A percentile compares a stretch with the other conserved stretches of the same genome.
phyloP scores from a whole-genome alignment of 139 green algal genomes.

The Tetraselmis chui region DNA sequence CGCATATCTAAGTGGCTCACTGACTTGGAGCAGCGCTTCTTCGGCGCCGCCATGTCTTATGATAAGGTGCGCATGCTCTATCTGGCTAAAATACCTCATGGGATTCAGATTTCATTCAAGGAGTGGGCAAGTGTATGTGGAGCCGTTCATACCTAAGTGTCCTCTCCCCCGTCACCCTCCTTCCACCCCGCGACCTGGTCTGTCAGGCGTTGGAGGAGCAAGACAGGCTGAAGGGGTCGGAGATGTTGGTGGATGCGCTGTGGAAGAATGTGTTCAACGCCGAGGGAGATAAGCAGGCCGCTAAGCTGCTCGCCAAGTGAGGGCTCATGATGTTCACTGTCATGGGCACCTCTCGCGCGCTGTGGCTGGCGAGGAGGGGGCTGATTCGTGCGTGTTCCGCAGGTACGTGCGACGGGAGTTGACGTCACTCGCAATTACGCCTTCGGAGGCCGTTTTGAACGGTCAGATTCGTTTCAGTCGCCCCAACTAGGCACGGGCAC shows the following conservation, averaged over 20 bases:
- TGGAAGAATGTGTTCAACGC: slow-evolving; percentile 4
- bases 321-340: no score
- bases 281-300: slow-evolving; percentile 1
- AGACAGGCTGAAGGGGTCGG: not conserved
- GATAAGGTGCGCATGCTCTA: slow-evolving; percentile 33
- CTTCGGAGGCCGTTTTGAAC: slow-evolving; percentile 22
- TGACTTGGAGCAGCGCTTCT: slow-evolving; percentile 57
- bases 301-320: not conserved
- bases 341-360: no score
- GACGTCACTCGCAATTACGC: slow-evolving; percentile 37
- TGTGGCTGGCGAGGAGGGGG: no score
- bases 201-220: not conserved
- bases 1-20: slow-evolving; percentile 41
- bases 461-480: slow-evolving; percentile 35
- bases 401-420: slow-evolving; percentile 28
- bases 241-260: not conserved
- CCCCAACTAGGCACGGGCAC: no score
- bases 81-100: no score
- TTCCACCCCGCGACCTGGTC: not conserved
- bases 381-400: not conserved
- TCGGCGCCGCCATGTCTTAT: slow-evolving; percentile 45
- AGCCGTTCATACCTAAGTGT: no score
- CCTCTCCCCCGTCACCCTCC: no score
- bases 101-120: not conserved
- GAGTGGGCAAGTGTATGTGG: not conserved